Base-by-base conservation (phyloP, 1,284 basidiomycete species). In the Puccinia hordei region DNA sequence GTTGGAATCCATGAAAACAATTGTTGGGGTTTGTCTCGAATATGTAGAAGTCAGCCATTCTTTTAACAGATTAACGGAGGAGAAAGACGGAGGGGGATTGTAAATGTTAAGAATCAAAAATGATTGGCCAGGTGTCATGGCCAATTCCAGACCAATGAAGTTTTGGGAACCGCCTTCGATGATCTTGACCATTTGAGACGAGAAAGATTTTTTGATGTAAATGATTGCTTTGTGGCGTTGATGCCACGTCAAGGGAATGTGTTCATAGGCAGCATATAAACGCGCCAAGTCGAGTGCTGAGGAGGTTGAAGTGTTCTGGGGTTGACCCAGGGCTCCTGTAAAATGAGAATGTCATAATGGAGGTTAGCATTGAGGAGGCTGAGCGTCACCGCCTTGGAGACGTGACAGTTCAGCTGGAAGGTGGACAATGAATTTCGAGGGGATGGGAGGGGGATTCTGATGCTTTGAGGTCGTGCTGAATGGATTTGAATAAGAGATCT, bases 1-100 rank as follows among this genome's bases (percentile, higher is more conserved):
- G n/a, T 69, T 69, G 2, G 66, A 41, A 24, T 69, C 66, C 35
- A 46, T 69, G 30, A 69, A 24, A n/a, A 69, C 15, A 22, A 69
- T 35, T 5, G 46, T 2, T 22, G 69, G 69, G 27, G 22, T 9
- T 10, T 53, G 41, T 30, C 49, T 44, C 2, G 35, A 30, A 22
- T n/a, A 51, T 6, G 51, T 3, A 49, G 9, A 10, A 10, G 24
- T n/a, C 19, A 73, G 69, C 69, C 69, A 73, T 2, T 17, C 2
- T 15, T 53, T 30, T 5, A 73, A 30, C 4, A 27, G 8, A 2
- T 17, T 13, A 17, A 73, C 22, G 10, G 44, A 10, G 4, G 24
- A 15, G 22, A 73, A 51, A 1, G 69, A 27, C 17, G 35, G 15
- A 17, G 69, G 69, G 24, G 69, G 69, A 51, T 73, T 73, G 24